Conservation (phyloP, 1,284 basidiomycete genomes). For the Sporisorium sorghi region DNA sequence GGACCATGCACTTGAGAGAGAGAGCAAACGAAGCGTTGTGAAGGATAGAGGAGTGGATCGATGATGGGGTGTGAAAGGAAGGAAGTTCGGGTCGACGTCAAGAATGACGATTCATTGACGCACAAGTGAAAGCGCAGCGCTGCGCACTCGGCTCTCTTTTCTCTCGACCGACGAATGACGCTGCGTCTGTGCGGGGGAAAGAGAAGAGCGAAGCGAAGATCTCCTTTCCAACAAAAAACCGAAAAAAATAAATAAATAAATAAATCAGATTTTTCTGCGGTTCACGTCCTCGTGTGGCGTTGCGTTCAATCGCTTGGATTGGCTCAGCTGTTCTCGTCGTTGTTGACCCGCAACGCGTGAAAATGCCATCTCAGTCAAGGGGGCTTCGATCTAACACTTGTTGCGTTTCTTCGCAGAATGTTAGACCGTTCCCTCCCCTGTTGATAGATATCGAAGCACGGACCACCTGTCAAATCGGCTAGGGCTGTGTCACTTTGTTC, state of each 20-base stretch:
- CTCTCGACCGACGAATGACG: neutral
- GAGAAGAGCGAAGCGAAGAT: no score
- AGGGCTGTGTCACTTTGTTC: constrained; percentile 4
- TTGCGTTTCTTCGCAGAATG: neutral
- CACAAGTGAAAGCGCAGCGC: no score
- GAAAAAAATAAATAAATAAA: no score
- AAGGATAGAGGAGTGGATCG: neutral
- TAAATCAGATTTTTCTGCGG: no score
- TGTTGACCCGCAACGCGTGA: constrained; percentile 9
- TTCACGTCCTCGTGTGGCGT: no score
- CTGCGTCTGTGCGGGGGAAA: constrained; percentile 11
- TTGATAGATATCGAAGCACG: neutral
- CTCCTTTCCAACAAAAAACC: neutral
- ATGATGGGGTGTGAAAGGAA: constrained; percentile 8
- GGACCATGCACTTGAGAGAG: constrained; percentile 34
- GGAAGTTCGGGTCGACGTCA: constrained; percentile 2
- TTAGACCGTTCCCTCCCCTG: neutral
- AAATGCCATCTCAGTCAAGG: neutral
- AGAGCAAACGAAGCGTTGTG: no score
- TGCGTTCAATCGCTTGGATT: neutral
- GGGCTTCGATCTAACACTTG: neutral
- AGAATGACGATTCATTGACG: constrained; percentile 7
- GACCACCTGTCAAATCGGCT: no score
- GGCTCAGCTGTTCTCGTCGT: neutral
- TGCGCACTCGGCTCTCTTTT: no score